Evolutionary conservation across 768 basidiomycete genomes (phyloP), one percentile per base, ranked within the genome.

Genomic region (Boletus edulis): DNA sequence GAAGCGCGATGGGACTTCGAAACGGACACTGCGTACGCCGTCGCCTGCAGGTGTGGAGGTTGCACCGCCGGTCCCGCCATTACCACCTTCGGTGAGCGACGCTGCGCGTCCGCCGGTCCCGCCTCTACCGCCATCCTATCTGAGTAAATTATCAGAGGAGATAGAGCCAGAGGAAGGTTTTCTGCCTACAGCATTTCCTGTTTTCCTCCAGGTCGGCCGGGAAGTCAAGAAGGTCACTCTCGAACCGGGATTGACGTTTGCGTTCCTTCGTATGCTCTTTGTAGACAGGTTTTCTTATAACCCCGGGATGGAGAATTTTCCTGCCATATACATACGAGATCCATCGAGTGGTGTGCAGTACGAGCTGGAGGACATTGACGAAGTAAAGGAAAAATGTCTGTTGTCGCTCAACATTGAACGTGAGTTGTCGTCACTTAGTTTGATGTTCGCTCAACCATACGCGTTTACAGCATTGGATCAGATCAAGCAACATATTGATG

Each of bases 401-500:
- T 74, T 99, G 46, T 95, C 91, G 44, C 75, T 99, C 46, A 97
- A 98, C 62, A 94, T 99, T 55, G 96, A 98, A 80, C 91, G 96
- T 98, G 72, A 73, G 95, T 84, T 12, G 18, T 17, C 22, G 12
- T 42, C 42, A 18, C 60, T 15, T 35, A n/a, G 24, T 57, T 34
- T 52, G 24, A 51, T 37, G 15, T 58, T 18, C 52, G 40, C 53
- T 60, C 49, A 65, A 38, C 45, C 4, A 12, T 12, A 27, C 39
- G 8, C 20, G 31, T 50, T 52, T 56, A 18, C 63, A 99, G 96
- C 94, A 22, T 85, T 98, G 51, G 95, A 99, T 72, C 96, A 98
- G 69, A 96, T 99, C 71, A 98, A 96, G 69, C 94, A 98, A 66
- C 96, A 99, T 68, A 95, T 99, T 61, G 96, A 99, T 65, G 65